A percentile compares a stretch with the other conserved stretches of the same genome.
These are phyloP conservation scores for Ceratocystis albifundus DNA, from an alignment of 2,329 filamentous ascomycete species.

Conservation along the genomic window DNA sequence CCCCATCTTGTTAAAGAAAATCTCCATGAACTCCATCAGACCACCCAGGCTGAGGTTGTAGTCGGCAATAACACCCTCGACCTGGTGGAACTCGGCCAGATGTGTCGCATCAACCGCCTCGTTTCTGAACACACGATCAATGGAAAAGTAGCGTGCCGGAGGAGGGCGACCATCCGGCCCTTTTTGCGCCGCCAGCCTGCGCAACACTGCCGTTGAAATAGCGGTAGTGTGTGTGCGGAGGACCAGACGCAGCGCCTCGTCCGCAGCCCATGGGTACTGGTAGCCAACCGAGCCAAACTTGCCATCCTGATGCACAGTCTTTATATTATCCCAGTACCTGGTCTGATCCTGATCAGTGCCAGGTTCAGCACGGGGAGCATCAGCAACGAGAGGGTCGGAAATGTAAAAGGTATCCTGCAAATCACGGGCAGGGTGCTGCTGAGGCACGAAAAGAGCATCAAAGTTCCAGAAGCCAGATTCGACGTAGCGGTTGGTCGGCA, in stretches of 20 bases:
- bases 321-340: constrained; percentile 78
- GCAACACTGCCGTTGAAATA: constrained; percentile 78
- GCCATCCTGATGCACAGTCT: constrained; percentile 75
- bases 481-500: constrained; percentile 87
- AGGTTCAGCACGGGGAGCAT: constrained; percentile 49
- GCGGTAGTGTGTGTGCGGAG: constrained; percentile 94
- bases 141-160: constrained; percentile 89
- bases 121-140: constrained; percentile 96
- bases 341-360: constrained; percentile 46
- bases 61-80: constrained; percentile 96
- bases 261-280: constrained; percentile 82
- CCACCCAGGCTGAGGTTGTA: constrained; percentile 87
- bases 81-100: constrained; percentile 95
- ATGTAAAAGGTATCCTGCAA: constrained; percentile 99
- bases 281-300: constrained; percentile 95
- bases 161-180: constrained; percentile 55
- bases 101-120: constrained; percentile 96
- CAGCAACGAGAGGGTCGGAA: constrained; percentile 70
- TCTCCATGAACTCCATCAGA: constrained; percentile 82
- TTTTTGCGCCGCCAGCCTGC: constrained; percentile 74
- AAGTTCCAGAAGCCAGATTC: constrained; percentile 99
- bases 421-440: constrained; percentile 94
- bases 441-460: constrained; percentile 88
- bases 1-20: constrained; percentile 95
- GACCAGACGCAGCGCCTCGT: constrained; percentile 77